Conservation (phyloP, 345 rosid genomes). For the Citrus unshiu region DNA sequence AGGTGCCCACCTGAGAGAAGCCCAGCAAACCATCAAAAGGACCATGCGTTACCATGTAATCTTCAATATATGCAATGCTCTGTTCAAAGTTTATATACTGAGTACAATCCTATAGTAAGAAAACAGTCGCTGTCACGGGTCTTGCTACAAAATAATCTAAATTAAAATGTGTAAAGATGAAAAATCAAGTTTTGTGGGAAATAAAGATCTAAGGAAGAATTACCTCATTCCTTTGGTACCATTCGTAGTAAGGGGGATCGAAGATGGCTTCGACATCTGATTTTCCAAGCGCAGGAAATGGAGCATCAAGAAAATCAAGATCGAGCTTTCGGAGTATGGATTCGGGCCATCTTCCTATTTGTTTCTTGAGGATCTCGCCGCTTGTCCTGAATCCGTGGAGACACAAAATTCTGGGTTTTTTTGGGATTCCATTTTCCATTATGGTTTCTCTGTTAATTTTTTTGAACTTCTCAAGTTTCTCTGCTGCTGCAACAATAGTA, state of each 20-base stretch:
- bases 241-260: constrained; percentile 55
- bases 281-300: constrained; percentile 35
- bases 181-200: not conserved
- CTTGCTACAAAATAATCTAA: not conserved
- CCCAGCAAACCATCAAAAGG: constrained; percentile 54
- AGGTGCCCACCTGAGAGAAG: constrained; percentile 46
- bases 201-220: not conserved
- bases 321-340: constrained; percentile 37
- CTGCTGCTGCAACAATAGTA: not conserved
- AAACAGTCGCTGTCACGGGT: not conserved
- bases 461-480: not conserved
- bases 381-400: constrained; percentile 57
- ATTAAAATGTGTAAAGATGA: not conserved
- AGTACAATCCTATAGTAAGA: constrained; percentile 27
- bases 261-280: constrained; percentile 40
- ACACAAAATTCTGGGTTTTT: constrained; percentile 45
- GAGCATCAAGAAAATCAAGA: constrained; percentile 45
- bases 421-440: constrained; percentile 24
- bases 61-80: constrained; percentile 39
- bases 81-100: constrained; percentile 41
- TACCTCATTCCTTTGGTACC: constrained; percentile 49
- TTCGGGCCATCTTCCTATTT: constrained; percentile 38
- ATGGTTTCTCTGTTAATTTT: not conserved
- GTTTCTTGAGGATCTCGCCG: constrained; percentile 36
- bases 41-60: constrained; percentile 39